A percentile compares a stretch with the other conserved stretches of the same genome.
Conservation (phyloP, 441 rosid genomes). For the Kokia cookei region DNA sequence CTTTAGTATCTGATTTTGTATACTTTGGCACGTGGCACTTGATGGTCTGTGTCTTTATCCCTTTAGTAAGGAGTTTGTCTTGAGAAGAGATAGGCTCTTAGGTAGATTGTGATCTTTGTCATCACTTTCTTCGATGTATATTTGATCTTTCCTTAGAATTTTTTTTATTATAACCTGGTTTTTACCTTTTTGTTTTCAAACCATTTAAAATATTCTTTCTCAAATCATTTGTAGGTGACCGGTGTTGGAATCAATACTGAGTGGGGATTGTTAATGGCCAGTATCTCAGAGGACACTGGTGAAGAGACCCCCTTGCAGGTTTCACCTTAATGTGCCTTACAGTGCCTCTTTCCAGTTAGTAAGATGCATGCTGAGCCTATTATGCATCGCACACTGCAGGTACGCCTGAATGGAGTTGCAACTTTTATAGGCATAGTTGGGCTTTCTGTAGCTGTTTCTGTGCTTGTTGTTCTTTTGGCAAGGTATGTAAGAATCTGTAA, state of each 20-base stretch:
- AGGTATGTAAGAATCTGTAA: slow-evolving; percentile 38
- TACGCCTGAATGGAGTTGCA: slow-evolving; percentile 94
- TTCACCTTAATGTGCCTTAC: slow-evolving; percentile 10
- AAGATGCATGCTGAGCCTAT: not conserved
- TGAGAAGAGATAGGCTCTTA: not conserved
- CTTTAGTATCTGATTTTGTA: not conserved
- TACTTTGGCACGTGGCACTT: not conserved
- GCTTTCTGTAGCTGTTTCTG: slow-evolving; percentile 74
- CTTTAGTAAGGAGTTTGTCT: not conserved
- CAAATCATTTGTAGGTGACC: slow-evolving; percentile 52
- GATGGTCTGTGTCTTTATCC: not conserved
- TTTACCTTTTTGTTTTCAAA: not conserved
- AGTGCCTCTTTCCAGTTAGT: not conserved
- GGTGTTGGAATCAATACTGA: slow-evolving; percentile 98
- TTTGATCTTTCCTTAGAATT: slow-evolving; percentile 2
- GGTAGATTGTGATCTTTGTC: not conserved
- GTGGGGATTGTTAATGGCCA: slow-evolving; percentile 99
- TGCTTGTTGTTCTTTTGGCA: slow-evolving; percentile 70
- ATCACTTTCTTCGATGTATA: not conserved
- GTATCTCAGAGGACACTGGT: slow-evolving; percentile 95
- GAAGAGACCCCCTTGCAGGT: slow-evolving; percentile 99
- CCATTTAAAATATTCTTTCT: not conserved
- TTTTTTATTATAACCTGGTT: not conserved
- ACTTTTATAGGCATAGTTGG: slow-evolving; percentile 94
- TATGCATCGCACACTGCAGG: slow-evolving; percentile 39